Conservation (phyloP, 2,329 filamentous ascomycete genomes). For the Bimuria novae-zelandiae region DNA sequence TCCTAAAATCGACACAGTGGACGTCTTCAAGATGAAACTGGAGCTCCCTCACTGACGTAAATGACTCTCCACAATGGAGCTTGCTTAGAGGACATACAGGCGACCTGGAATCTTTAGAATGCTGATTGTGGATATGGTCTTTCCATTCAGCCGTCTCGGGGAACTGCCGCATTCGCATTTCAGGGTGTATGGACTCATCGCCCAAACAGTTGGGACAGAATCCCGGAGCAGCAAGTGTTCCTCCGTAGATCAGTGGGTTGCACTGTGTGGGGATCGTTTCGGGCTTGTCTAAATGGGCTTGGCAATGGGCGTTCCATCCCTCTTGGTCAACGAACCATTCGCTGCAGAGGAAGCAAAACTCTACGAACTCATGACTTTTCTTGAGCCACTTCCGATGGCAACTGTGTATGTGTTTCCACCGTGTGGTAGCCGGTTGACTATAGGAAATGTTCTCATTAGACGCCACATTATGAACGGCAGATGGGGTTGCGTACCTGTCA, state of each 20-base stretch:
- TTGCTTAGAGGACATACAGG: not conserved
- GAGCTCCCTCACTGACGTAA: not conserved
- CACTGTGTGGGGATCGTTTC: not conserved
- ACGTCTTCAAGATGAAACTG: not conserved
- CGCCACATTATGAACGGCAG: not conserved
- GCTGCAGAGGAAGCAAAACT: conserved; percentile 11
- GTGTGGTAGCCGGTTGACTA: conserved; percentile 4
- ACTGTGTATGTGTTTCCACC: conserved; percentile 9
- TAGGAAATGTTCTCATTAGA: not conserved
- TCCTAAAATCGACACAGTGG: not conserved
- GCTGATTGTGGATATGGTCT: not conserved
- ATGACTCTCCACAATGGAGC: not conserved
- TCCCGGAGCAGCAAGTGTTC: not conserved
- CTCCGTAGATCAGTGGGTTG: not conserved
- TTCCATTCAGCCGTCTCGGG: not conserved
- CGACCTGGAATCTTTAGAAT: not conserved
- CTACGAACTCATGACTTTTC: conserved; percentile 4
- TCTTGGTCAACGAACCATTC: not conserved
- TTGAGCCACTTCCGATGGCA: conserved; percentile 9
- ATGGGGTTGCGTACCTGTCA: not conserved
- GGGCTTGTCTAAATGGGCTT: not conserved
- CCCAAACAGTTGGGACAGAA: not conserved
- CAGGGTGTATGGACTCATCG: not conserved
- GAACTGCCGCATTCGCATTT: not conserved
- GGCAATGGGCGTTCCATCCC: not conserved